Base-by-base conservation (phyloP, 352 stramenopile species). In the Globisporangium parvum region DNA sequence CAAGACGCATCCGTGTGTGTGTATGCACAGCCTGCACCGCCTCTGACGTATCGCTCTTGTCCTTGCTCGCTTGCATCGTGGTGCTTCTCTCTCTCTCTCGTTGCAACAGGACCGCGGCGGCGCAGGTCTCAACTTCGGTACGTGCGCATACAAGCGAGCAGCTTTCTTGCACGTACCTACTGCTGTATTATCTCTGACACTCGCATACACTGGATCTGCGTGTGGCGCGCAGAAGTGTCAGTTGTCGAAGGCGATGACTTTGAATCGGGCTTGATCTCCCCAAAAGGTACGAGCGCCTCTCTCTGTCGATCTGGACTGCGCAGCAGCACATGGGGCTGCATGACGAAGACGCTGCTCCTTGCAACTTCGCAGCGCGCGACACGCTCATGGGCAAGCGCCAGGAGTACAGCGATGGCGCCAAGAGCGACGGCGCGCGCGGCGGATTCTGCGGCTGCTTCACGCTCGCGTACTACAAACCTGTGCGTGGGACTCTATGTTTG, bases 381-480 rank as follows among this genome's bases (percentile, higher is more conserved):
- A 73, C 59, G 31, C 64, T 91, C 10, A 88, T 91, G 63, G 77
- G 76, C 35, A 86, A 83, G 58, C 68, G 54, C 10, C 67, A 55
- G 26, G 55, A 58, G 8, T 80, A 63, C 44, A 70, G 59, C 55
- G 75, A 75, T 62, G 51, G 63, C 48, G 3, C 49, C 37, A 83
- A 78, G 17, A 31, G 28, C 33, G 54, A 49, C 40, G 59, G 57
- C n/a, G 65, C 63, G 5, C 52, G 49, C 2, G 64, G 75, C 33
- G 81, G 80, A 41, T 67, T 93, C 24, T 95, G 85, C 42, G 67
- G 77, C n/a, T 95, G 85, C 62, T 80, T 95, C 57, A 85, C 77
- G 17, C 70, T 95, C 48, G 75, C 78, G 0, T 95, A 76, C 57
- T 95, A 95, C 55, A 73, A 95, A 53, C 85, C 85, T 9, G 85